Conservation (phyloP, 495 filamentous ascomycete genomes). For the Evansstolkia leycettana region DNA sequence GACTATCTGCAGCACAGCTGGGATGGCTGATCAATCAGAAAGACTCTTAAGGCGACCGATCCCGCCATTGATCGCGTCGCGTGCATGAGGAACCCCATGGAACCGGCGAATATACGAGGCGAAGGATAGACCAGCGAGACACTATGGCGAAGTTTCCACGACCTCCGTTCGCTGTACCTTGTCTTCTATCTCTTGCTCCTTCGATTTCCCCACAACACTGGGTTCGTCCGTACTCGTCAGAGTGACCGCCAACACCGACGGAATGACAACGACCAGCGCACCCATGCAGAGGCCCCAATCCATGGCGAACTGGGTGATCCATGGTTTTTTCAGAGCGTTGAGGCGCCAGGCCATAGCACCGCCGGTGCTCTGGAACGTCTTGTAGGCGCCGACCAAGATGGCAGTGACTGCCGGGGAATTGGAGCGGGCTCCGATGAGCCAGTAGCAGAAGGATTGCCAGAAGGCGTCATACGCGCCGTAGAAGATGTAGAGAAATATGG, state of each 20-base stretch:
- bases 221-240: slow-evolving; percentile 9
- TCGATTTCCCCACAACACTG: too few species aligned
- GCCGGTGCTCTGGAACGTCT: slow-evolving; percentile 80
- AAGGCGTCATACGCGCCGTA: slow-evolving; percentile 41
- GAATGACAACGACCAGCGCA: slow-evolving; percentile 55
- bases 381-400: slow-evolving; percentile 85
- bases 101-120: too few species aligned
- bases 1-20: too few species aligned
- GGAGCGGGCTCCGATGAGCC: slow-evolving; percentile 73
- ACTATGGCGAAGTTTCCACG: too few species aligned
- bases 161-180: too few species aligned
- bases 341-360: slow-evolving; percentile 73
- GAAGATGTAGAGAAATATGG: slow-evolving; percentile 43
- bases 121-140: too few species aligned
- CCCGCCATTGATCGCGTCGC: too few species aligned
- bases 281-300: slow-evolving; percentile 59
- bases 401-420: slow-evolving; percentile 79
- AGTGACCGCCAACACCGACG: slow-evolving; percentile 43
- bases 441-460: slow-evolving; percentile 75
- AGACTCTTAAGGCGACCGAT: too few species aligned
- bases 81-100: too few species aligned
- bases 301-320: slow-evolving; percentile 40
- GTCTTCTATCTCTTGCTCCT: too few species aligned
- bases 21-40: too few species aligned
- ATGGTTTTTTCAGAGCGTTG: slow-evolving; percentile 51